Percentiles rank a stretch among this genome's conserved stretches.
phyloP scores from a whole-genome alignment of 306 rosid genomes.

The Sicyos edulis region DNA sequence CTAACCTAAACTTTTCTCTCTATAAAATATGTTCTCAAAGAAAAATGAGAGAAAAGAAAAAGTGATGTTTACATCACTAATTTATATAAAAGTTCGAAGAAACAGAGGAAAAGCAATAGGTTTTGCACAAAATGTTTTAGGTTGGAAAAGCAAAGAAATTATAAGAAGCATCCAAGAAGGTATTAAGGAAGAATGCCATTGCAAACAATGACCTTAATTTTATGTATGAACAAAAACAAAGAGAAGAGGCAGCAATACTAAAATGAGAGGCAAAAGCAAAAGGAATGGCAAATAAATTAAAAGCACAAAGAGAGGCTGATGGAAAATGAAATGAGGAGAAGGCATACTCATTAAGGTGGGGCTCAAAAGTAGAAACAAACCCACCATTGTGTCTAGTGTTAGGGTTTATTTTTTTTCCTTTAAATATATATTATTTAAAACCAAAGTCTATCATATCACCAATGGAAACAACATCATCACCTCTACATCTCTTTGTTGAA shows the following conservation, averaged over 20 bases:
- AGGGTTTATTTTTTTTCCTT: neutral
- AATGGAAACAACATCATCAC: slow-evolving; percentile 3
- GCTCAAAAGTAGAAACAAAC: slow-evolving; percentile 16
- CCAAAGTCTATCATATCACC: slow-evolving; percentile 4
- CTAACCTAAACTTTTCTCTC: neutral
- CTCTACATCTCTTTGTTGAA: slow-evolving; percentile 3
- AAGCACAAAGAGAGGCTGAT: neutral
- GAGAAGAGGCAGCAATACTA: neutral
- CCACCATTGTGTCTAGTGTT: neutral
- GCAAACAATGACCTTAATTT: neutral
- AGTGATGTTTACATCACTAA: neutral
- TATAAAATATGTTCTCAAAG: too few relatives aligned
- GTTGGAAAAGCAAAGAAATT: neutral
- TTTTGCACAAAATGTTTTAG: neutral
- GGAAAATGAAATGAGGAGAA: neutral
- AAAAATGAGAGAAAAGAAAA: neutral
- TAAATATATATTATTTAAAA: too few relatives aligned
- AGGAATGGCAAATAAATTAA: neutral
- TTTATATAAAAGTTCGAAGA: neutral
- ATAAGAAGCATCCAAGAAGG: slow-evolving; percentile 12
- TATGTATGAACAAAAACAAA: neutral
- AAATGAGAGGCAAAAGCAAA: neutral
- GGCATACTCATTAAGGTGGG: slow-evolving; percentile 19
- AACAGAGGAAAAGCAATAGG: neutral
- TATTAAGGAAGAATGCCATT: neutral